Conservation (phyloP, 2,329 filamentous ascomycete genomes). For the Penicillium crustosum region DNA sequence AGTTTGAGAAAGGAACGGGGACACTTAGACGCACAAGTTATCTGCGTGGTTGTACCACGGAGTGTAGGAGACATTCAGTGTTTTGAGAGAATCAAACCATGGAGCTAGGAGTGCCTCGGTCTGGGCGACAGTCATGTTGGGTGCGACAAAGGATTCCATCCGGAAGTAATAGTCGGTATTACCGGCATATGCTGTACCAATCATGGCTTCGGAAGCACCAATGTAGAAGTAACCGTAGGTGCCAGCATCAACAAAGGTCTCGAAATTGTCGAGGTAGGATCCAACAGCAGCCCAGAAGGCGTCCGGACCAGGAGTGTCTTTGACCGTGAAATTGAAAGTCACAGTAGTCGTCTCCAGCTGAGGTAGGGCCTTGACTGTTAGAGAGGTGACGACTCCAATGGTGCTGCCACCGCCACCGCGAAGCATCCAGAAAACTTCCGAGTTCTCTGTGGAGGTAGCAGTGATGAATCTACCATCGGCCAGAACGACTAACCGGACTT, state of each 20-base stretch:
- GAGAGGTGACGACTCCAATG: conserved; percentile 47
- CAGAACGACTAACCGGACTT: conserved; percentile 3
- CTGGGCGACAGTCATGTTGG: conserved; percentile 23
- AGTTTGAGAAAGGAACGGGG: not conserved
- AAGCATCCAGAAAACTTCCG: conserved; percentile 53
- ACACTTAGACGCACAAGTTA: conserved; percentile 19
- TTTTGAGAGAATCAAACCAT: conserved; percentile 22
- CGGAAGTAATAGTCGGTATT: conserved; percentile 28
- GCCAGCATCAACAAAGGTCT: conserved; percentile 23
- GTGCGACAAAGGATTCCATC: conserved; percentile 26
- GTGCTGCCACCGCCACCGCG: conserved; percentile 57
- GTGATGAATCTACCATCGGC: conserved; percentile 23
- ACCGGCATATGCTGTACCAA: conserved; percentile 19
- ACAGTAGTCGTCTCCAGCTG: conserved; percentile 22
- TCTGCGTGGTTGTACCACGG: conserved; percentile 25
- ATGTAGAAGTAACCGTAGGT: conserved; percentile 27
- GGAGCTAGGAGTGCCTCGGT: conserved; percentile 21
- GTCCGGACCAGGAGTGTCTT: conserved; percentile 16
- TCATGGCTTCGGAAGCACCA: conserved; percentile 14
- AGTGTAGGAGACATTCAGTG: conserved; percentile 19
- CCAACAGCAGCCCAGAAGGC: conserved; percentile 22
- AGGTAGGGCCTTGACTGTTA: conserved; percentile 27
- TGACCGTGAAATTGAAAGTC: conserved; percentile 26
- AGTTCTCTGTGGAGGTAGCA: conserved; percentile 20
- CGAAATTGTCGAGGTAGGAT: conserved; percentile 22